These are phyloP conservation scores for Talaromyces wortmannii DNA, from an alignment of 495 filamentous ascomycete species.

Conservation along the genomic window DNA sequence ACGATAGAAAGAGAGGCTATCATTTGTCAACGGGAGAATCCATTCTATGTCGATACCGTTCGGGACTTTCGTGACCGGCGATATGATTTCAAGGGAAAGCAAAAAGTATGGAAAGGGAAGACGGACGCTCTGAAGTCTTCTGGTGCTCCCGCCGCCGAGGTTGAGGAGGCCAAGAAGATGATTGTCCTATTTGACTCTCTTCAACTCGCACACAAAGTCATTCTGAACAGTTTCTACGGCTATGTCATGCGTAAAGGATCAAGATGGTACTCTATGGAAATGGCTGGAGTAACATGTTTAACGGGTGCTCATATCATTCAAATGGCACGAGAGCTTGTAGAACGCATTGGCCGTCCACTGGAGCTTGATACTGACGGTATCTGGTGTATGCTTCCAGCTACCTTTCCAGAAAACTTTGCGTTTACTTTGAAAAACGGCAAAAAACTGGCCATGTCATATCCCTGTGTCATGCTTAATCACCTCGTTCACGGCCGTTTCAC, in stretches of 20 bases:
- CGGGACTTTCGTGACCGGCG: slow-evolving; percentile 90
- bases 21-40: slow-evolving; percentile 97
- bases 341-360: slow-evolving; percentile 85
- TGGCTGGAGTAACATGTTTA: slow-evolving; percentile 97
- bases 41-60: slow-evolving; percentile 97
- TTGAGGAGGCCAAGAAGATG: slow-evolving; percentile 98
- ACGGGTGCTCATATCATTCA: slow-evolving; percentile 98
- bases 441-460: slow-evolving; percentile 91
- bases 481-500: slow-evolving; percentile 93
- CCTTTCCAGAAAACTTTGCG: slow-evolving; percentile 93
- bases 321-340: slow-evolving; percentile 89
- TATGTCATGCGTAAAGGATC: slow-evolving; percentile 99
- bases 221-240: slow-evolving; percentile 98
- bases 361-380: slow-evolving; percentile 99
- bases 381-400: slow-evolving; percentile 98
- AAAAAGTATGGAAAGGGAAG: slow-evolving; percentile 98
- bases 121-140: slow-evolving; percentile 76
- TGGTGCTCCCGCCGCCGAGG: slow-evolving; percentile 66
- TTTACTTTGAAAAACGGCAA: slow-evolving; percentile 94
- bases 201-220: slow-evolving; percentile 97
- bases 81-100: slow-evolving; percentile 96
- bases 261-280: slow-evolving; percentile 99
- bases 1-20: slow-evolving; percentile 94
- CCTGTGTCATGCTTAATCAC: slow-evolving; percentile 99
- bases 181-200: slow-evolving; percentile 92